phyloP scores from a whole-genome alignment of 2,329 filamentous ascomycete genomes.

The Elsinoe necatrix region DNA sequence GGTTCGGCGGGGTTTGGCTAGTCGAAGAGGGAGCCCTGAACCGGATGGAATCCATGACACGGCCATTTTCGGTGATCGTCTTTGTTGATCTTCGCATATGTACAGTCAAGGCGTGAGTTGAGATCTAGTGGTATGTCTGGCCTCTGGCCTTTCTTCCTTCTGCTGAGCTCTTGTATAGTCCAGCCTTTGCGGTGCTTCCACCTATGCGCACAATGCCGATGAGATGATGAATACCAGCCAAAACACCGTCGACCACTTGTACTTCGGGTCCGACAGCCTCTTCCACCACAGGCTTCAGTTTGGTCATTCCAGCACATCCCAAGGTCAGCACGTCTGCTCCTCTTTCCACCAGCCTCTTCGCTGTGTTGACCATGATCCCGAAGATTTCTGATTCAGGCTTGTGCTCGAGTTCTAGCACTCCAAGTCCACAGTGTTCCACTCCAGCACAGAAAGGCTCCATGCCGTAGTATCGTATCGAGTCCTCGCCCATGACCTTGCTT shows the following conservation, averaged over 20 bases:
- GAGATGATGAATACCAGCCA: conserved; percentile 40
- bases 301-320: conserved; percentile 45
- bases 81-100: neutral
- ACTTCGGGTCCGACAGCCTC: conserved; percentile 38
- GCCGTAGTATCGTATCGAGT: conserved; percentile 36
- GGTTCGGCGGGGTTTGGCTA: conserved; percentile 13
- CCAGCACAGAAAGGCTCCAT: conserved; percentile 37
- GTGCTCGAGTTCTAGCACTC: conserved; percentile 39
- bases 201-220: conserved; percentile 40
- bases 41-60: neutral
- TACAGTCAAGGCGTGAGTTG: neutral
- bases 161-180: conserved; percentile 35
- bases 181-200: conserved; percentile 39
- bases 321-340: conserved; percentile 39
- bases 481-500: conserved; percentile 35
- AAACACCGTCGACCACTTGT: conserved; percentile 46
- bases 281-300: conserved; percentile 39
- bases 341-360: conserved; percentile 32
- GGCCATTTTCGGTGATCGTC: neutral
- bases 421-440: conserved; percentile 34
- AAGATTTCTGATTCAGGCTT: conserved; percentile 34
- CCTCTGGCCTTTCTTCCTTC: conserved; percentile 31
- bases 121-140: conserved; percentile 32
- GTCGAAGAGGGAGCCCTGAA: neutral
- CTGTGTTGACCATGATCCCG: conserved; percentile 33